Percentiles rank a stretch among this genome's conserved stretches.
phyloP scores from a whole-genome alignment of 768 basidiomycete species.

The Phanerodontia chrysosporium region DNA sequence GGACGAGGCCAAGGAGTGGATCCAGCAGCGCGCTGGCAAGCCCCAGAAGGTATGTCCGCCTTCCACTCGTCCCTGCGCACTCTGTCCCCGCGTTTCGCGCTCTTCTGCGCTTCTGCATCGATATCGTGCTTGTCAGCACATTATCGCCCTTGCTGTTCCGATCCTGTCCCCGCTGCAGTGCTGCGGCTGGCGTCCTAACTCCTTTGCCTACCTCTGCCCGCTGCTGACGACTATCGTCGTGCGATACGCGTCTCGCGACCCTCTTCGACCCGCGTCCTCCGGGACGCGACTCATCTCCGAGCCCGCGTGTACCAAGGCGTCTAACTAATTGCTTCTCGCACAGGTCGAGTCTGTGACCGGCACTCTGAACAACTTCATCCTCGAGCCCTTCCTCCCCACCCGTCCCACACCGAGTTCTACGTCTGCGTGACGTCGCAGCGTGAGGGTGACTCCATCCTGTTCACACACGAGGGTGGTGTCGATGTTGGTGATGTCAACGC shows the following conservation, averaged over 20 bases:
- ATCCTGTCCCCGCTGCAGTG: background rate
- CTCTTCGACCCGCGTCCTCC: background rate
- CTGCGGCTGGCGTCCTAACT: background rate
- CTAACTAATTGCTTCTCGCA: slow-evolving; percentile 16
- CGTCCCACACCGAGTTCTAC: slow-evolving; percentile 92
- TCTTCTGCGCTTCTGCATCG: background rate
- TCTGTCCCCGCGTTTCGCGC: slow-evolving; percentile 4
- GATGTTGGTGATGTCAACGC: slow-evolving; percentile 98
- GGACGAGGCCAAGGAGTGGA: slow-evolving; percentile 86
- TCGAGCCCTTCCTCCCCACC: slow-evolving; percentile 98
- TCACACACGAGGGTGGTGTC: slow-evolving; percentile 98
- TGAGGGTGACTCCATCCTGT: slow-evolving; percentile 93
- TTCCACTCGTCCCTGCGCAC: background rate
- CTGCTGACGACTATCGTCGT: background rate
- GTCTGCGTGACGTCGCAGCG: slow-evolving; percentile 96
- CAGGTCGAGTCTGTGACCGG: slow-evolving; percentile 94
- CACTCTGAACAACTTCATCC: slow-evolving; percentile 94
- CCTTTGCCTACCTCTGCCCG: background rate
- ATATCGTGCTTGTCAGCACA: background rate
- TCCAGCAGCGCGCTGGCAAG: slow-evolving; percentile 84
- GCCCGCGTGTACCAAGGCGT: slow-evolving; percentile 16
- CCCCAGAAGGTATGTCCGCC: slow-evolving; percentile 69
- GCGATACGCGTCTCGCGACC: background rate
- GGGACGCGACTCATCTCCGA: slow-evolving; percentile 13
- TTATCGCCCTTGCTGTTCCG: background rate